These are phyloP conservation scores for Boletus vinaceobasis DNA, from an alignment of 768 basidiomycete genomes.

Conservation along the genomic window DNA sequence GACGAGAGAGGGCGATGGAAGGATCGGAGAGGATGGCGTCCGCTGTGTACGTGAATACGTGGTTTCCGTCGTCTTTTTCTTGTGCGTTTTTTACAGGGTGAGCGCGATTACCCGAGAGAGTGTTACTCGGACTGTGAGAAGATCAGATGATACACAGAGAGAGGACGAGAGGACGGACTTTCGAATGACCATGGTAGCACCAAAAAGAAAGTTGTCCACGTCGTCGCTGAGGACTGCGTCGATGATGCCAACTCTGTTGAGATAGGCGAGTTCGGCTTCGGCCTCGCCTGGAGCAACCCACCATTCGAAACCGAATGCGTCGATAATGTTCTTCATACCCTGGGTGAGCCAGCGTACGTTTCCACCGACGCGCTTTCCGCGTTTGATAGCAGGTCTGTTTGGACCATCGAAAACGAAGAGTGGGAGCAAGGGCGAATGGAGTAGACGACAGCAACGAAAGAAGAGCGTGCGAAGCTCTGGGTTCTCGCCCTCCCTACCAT, in stretches of 20 bases:
- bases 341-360: conserved; percentile 62
- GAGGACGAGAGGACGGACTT: conserved; percentile 49
- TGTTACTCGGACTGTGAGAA: conserved; percentile 57
- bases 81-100: conserved; percentile 60
- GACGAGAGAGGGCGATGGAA: conserved; percentile 47
- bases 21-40: conserved; percentile 41
- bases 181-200: conserved; percentile 76
- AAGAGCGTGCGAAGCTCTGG: conserved; percentile 81
- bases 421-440: conserved; percentile 76
- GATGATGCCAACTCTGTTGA: conserved; percentile 77
- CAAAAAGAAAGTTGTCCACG: conserved; percentile 90
- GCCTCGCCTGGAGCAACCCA: conserved; percentile 88
- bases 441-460: conserved; percentile 79
- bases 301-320: conserved; percentile 81
- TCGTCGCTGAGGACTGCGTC: conserved; percentile 92
- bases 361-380: conserved; percentile 67
- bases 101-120: conserved; percentile 65
- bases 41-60: conserved; percentile 44
- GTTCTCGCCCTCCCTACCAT: conserved; percentile 79
- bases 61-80: conserved; percentile 74
- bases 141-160: conserved; percentile 2
- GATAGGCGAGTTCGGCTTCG: conserved; percentile 87
- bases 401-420: conserved; percentile 94
- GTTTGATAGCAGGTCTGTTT: conserved; percentile 75
- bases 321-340: conserved; percentile 75